phyloP scores from a whole-genome alignment of 2,329 filamentous ascomycete genomes.

The Saccharata proteae region DNA sequence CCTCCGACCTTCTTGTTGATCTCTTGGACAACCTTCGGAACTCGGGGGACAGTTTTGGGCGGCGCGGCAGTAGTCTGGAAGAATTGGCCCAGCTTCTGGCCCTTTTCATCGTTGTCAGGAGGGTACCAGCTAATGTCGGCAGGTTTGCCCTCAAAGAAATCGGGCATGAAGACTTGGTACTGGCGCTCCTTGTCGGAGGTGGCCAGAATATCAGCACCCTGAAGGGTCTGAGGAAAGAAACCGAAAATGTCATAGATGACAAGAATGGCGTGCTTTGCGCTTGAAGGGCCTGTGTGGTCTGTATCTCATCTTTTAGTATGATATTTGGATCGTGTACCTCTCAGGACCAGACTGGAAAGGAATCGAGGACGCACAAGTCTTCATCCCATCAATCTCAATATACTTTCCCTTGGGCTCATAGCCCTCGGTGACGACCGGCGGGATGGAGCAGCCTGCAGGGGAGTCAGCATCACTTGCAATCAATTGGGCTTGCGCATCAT shows the following conservation, averaged over 20 bases:
- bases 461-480: neutral
- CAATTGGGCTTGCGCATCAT: too few species aligned
- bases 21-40: slow-evolving; percentile 43
- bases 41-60: slow-evolving; percentile 43
- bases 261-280: slow-evolving; percentile 45
- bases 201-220: slow-evolving; percentile 52
- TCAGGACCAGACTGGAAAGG: neutral
- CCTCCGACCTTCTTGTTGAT: slow-evolving; percentile 32
- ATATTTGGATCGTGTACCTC: too few species aligned
- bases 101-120: slow-evolving; percentile 47
- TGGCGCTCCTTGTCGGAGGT: slow-evolving; percentile 52
- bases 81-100: slow-evolving; percentile 47
- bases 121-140: slow-evolving; percentile 50
- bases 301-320: neutral
- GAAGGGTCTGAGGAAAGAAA: slow-evolving; percentile 50
- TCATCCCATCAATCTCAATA: slow-evolving; percentile 47
- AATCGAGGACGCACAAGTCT: slow-evolving; percentile 38
- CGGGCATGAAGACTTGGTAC: slow-evolving; percentile 82
- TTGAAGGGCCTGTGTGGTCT: slow-evolving; percentile 45
- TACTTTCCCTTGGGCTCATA: slow-evolving; percentile 49
- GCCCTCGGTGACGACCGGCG: slow-evolving; percentile 34
- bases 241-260: slow-evolving; percentile 53
- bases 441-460: slow-evolving; percentile 35
- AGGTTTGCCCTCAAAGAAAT: slow-evolving; percentile 75
- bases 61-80: slow-evolving; percentile 45